These are phyloP conservation scores for Taphrina wiesneri DNA, from an alignment of 1,139 yeast species.

Conservation along the genomic window DNA sequence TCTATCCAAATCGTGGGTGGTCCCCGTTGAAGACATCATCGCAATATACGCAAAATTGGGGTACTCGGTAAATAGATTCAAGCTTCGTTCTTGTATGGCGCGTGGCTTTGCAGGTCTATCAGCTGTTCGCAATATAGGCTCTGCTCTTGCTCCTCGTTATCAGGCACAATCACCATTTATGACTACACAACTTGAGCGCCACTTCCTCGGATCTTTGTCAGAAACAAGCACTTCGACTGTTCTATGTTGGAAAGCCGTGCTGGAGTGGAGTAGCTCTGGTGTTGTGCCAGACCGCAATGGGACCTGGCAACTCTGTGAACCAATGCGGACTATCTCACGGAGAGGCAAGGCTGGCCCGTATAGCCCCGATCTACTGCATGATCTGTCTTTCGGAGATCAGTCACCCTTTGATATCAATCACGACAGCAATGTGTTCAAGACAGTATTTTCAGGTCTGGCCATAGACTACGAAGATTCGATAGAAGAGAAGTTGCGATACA, in stretches of 20 bases:
- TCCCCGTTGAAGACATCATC: slow-evolving; percentile 50
- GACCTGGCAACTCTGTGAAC: slow-evolving; percentile 19
- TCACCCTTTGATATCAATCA: background rate
- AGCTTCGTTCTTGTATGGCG: slow-evolving; percentile 52
- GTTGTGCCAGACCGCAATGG: slow-evolving; percentile 9
- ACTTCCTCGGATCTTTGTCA: slow-evolving; percentile 56
- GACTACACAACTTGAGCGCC: slow-evolving; percentile 50
- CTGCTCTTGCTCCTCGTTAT: slow-evolving; percentile 44
- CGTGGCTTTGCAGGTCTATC: slow-evolving; percentile 55
- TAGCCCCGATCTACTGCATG: background rate
- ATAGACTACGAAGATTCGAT: background rate
- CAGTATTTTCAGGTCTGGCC: background rate
- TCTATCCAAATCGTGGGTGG: slow-evolving; percentile 49
- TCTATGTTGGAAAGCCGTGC: slow-evolving; percentile 48
- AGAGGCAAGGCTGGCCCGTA: slow-evolving; percentile 23
- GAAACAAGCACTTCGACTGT: slow-evolving; percentile 51
- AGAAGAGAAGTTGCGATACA: background rate
- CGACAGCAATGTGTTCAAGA: background rate
- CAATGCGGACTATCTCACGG: slow-evolving; percentile 15
- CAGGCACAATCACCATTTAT: slow-evolving; percentile 51
- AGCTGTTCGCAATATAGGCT: slow-evolving; percentile 49
- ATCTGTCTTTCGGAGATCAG: background rate
- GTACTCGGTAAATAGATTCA: slow-evolving; percentile 42
- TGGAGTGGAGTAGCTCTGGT: slow-evolving; percentile 50
- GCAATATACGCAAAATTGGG: slow-evolving; percentile 47